These are phyloP conservation scores for Begonia peltatifolia DNA, from an alignment of 306 rosid genomes.

Conservation along the genomic window DNA sequence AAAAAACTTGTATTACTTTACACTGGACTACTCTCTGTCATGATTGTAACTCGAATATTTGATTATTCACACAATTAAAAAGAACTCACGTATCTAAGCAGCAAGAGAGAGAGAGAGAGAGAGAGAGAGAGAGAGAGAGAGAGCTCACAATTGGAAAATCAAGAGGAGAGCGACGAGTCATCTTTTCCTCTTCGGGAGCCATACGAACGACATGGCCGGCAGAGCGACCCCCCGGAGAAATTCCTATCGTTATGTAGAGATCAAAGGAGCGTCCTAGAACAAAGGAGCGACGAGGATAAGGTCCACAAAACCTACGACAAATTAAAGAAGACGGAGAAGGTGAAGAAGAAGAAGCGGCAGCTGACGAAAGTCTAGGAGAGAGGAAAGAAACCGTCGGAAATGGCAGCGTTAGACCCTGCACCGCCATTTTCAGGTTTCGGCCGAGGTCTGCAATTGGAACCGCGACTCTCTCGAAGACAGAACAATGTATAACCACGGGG, in stretches of 20 bases:
- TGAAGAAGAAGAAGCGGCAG: not conserved
- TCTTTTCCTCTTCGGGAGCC: constrained; percentile 80
- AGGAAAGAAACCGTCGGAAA: constrained; percentile 9
- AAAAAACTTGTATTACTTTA: too few species aligned
- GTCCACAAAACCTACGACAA: constrained; percentile 4
- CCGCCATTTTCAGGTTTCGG: constrained; percentile 17
- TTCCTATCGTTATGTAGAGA: not conserved
- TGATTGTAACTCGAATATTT: not conserved
- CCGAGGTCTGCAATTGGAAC: too few species aligned
- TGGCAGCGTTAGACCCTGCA: constrained; percentile 18
- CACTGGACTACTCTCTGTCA: too few species aligned
- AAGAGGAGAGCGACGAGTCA: constrained; percentile 77
- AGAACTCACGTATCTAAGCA: not conserved
- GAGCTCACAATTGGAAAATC: constrained; percentile 58
- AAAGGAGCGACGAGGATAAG: constrained; percentile 9
- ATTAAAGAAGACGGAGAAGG: constrained; percentile 6
- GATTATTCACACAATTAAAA: not conserved
- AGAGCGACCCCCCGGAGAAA: constrained; percentile 5
- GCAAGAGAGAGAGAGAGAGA: constrained; percentile 1
- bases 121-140: not conserved
- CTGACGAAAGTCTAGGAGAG: constrained; percentile 6
- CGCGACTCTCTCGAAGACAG: too few species aligned
- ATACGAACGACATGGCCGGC: constrained; percentile 35
- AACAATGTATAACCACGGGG: too few species aligned
- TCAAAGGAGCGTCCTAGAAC: constrained; percentile 1